phyloP scores from a whole-genome alignment of 2,329 filamentous ascomycete species.

The Macroventuria anomochaeta region DNA sequence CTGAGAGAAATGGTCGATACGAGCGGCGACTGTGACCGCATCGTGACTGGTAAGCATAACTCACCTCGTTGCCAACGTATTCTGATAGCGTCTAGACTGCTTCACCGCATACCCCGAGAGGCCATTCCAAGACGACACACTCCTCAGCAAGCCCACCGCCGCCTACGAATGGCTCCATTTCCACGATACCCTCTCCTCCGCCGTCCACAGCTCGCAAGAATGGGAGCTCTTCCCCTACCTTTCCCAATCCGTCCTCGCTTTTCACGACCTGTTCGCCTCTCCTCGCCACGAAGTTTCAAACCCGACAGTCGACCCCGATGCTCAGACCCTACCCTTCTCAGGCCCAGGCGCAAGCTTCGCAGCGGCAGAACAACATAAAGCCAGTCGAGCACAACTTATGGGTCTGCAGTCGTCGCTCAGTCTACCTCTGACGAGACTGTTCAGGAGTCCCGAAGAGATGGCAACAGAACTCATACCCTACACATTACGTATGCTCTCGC shows the following conservation, averaged over 20 bases:
- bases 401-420: slow-evolving; percentile 75
- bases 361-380: slow-evolving; percentile 80
- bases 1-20: slow-evolving; percentile 79
- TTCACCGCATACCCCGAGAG: slow-evolving; percentile 86
- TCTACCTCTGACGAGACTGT: slow-evolving; percentile 74
- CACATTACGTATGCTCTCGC: slow-evolving; percentile 80
- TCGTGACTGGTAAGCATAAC: slow-evolving; percentile 64
- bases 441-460: slow-evolving; percentile 78
- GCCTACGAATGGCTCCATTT: slow-evolving; percentile 97
- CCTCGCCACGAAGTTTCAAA: slow-evolving; percentile 54
- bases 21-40: slow-evolving; percentile 77
- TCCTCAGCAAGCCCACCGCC: slow-evolving; percentile 82
- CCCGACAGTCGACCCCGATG: slow-evolving; percentile 50
- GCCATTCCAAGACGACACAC: slow-evolving; percentile 90
- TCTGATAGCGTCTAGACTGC: too few relatives aligned
- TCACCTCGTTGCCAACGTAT: neutral
- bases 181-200: slow-evolving; percentile 81
- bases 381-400: slow-evolving; percentile 76
- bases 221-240: slow-evolving; percentile 93
- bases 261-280: slow-evolving; percentile 88
- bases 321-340: slow-evolving; percentile 71
- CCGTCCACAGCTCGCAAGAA: slow-evolving; percentile 82
- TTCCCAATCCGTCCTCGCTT: slow-evolving; percentile 83
- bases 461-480: slow-evolving; percentile 85
- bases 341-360: slow-evolving; percentile 82